Evolutionary conservation across 83 land plant species (phyloP), one percentile per base, ranked within the genome.

Genomic region (Diphasiastrum complanatum): DNA sequence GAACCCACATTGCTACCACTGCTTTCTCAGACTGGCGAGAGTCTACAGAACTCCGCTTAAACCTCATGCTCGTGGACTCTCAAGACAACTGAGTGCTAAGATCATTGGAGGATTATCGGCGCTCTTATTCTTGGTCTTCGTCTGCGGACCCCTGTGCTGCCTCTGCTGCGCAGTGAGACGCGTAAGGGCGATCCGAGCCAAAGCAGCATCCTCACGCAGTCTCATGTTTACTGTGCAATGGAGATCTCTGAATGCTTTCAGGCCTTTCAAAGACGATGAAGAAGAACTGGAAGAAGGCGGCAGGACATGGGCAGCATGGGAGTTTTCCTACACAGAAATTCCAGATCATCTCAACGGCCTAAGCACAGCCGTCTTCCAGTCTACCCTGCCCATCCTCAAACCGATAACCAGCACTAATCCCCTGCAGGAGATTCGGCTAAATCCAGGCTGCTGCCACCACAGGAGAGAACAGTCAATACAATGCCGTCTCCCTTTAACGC

Each of bases 291-390:
- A 14, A 11, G 4, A 18, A 2, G 29, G 1, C 68, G 41, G 3
- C 2, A 2, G 18, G 31, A 5, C 37, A 1, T 60, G 33, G 54
- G 16, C 34, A 1, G 68, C 51, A 19, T 60, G 67, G 68, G 36
- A 47, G 33, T 61, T 68, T 36, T 6, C 5, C 2, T 68, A 61
- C 54, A 33, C 22, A 14, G 27, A 22, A 18, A 33, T 68, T 10
- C 71, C 71, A 34, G 25, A 22, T 1, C 66, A 60, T 2, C 43
- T 68, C 2, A 49, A 68, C 35, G 71, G 71, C 11, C 35, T 68
- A 22, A 68, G 71, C 71, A 68, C 71, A 0, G 57, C 51, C 6
- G 23, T 48, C 25, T 68, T 68, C 28, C 71, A 61, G 52, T 68
- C 71, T 0, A 60, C 62, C 1, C 53, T 49, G 34, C 71, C 71